Percentiles rank a stretch among this genome's conserved stretches.
Conservation (phyloP, 352 stramenopile species). For the Pythium sukuiense region DNA sequence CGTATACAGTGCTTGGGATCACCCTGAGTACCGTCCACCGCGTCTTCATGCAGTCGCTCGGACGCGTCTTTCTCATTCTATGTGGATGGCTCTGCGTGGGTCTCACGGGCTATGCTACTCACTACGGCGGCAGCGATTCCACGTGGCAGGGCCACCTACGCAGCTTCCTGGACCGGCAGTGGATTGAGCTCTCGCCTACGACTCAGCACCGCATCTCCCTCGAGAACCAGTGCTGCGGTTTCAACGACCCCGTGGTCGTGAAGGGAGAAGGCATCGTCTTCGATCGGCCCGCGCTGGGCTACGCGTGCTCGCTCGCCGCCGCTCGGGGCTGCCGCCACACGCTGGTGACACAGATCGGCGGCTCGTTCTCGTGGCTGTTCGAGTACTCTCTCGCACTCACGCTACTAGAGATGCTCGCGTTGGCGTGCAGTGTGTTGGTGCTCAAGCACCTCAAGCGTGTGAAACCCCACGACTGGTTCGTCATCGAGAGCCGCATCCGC, state of each 20-base stretch:
- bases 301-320: constrained; percentile 21
- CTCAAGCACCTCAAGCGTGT: constrained; percentile 6
- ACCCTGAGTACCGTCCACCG: constrained; percentile 14
- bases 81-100: constrained; percentile 25
- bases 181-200: constrained; percentile 26
- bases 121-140: constrained; percentile 3
- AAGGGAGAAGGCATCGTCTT: constrained; percentile 24
- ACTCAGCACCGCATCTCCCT: constrained; percentile 31
- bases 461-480: constrained; percentile 30
- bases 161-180: constrained; percentile 31
- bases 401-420: constrained; percentile 16
- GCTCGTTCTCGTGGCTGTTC: constrained; percentile 24
- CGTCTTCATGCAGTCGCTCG: constrained; percentile 24
- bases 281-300: constrained; percentile 24
- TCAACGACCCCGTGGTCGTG: constrained; percentile 32
- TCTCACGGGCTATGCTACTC: constrained; percentile 20
- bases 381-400: constrained; percentile 12
- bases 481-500: constrained; percentile 40
- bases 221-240: constrained; percentile 37
- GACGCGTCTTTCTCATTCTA: constrained; percentile 15
- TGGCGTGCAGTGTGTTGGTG: constrained; percentile 8
- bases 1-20: constrained; percentile 26
- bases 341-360: constrained; percentile 22
- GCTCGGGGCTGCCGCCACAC: constrained; percentile 24
- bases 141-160: not conserved